Base-by-base conservation (phyloP, 2,329 filamentous ascomycete genomes). In the Niveomyces coronatus region DNA sequence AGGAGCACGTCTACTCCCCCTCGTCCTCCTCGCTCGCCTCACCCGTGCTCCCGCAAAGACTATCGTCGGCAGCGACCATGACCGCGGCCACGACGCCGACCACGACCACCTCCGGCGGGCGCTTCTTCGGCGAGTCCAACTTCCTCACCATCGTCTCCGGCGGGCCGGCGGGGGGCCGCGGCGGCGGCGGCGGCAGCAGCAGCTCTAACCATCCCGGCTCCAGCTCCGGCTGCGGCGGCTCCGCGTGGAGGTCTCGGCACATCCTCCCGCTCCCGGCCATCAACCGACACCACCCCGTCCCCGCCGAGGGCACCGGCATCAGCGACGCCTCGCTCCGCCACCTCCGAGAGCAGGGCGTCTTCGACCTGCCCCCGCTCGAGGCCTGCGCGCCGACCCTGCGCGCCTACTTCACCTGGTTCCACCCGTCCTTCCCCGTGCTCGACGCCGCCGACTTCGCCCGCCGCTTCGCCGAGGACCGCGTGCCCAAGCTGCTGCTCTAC, bases 341-440 rank as follows among this genome's bases (percentile, higher is more conserved):
- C 42, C 63, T 72, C 3, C 62, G 62, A 10, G 63, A 66, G 23
- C 61, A 67, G 31, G 54, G 55, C 6, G 56, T 53, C 10, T 63
- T 74, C 29, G 60, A 61, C 0, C 63, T 71, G 17, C 70, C 70
- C 0, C 57, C 63, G 3, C 45, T 54, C 11, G 48, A 58, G 3
- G 57, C 64, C 14, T 63, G 64, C 29, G 53, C 65, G 4, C 57
- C 57, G 2, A 55, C 70, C 0, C 47, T 74, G 1, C 54, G 62
- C 14, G 69, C 70, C 0, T 76, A 74, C 52, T 75, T 76, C 39
- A 55, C 59, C 16, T 71, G 69, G 63, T 74, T 74, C 37, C 71
- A 76, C 44, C 69, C 71, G 0, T 68, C 67, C 38, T 76, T 74
- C 33, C 69, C 71, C 0, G 61, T 76, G 10, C 45, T 76, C 1